phyloP scores from a whole-genome alignment of 1,284 basidiomycete species.

The Ganoderma sinense region DNA sequence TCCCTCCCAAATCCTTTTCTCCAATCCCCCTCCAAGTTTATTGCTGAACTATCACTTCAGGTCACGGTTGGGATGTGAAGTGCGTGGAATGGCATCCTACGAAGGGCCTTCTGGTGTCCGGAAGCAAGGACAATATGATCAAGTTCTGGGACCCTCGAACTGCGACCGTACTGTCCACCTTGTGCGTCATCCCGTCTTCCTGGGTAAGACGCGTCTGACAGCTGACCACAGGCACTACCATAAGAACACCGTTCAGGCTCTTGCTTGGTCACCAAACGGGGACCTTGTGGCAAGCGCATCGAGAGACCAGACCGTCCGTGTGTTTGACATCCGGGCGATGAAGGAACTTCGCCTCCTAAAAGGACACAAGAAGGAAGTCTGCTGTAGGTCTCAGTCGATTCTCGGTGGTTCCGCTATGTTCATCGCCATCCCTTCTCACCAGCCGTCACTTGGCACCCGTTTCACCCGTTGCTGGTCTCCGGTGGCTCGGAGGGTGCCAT shows the following conservation, averaged over 20 bases:
- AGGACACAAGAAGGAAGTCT: slow-evolving; percentile 98
- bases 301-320: slow-evolving; percentile 91
- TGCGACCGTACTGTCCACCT: slow-evolving; percentile 85
- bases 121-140: slow-evolving; percentile 97
- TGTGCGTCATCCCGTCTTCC: slow-evolving; percentile 60
- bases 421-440: not conserved
- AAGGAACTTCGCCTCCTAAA: slow-evolving; percentile 91
- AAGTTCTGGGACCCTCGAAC: slow-evolving; percentile 99
- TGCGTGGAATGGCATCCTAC: slow-evolving; percentile 99
- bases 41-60: slow-evolving; percentile 44
- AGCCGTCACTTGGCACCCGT: slow-evolving; percentile 96
- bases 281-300: slow-evolving; percentile 94
- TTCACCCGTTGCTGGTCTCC: slow-evolving; percentile 91
- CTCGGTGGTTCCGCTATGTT: not conserved
- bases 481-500: slow-evolving; percentile 95
- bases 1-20: too few relatives aligned
- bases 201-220: not conserved
- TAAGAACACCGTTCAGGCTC: slow-evolving; percentile 96
- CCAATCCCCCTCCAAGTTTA: too few relatives aligned
- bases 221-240: slow-evolving; percentile 81
- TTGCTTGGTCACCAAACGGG: slow-evolving; percentile 93
- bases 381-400: slow-evolving; percentile 61
- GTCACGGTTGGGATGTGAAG: slow-evolving; percentile 99
- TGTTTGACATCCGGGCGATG: slow-evolving; percentile 98
- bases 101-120: slow-evolving; percentile 93